Conservation (phyloP, 345 rosid species). For the Ricinus communis region DNA sequence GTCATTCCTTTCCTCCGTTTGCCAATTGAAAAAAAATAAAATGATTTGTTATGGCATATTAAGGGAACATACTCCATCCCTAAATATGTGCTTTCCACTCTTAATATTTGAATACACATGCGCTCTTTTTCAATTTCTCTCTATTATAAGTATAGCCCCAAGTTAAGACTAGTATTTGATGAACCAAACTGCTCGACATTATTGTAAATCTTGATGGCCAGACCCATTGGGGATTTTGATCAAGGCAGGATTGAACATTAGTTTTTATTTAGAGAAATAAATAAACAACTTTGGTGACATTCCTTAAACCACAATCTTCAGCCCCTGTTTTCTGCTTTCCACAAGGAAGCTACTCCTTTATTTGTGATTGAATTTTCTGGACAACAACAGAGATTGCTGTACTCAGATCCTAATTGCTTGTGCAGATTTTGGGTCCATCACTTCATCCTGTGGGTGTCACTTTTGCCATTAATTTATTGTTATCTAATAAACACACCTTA, state of each 20-base stretch:
- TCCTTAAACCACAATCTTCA: neutral
- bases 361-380: neutral
- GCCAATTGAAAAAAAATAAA: too few species aligned
- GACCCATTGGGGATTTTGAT: neutral
- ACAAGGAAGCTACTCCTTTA: neutral
- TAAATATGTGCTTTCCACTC: too few species aligned
- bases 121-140: too few species aligned
- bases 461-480: neutral
- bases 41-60: too few species aligned
- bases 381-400: neutral
- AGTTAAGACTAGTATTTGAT: too few species aligned
- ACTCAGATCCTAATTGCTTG: neutral
- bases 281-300: neutral
- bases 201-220: neutral
- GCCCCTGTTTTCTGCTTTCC: neutral
- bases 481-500: neutral
- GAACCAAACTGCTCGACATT: too few species aligned
- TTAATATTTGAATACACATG: too few species aligned
- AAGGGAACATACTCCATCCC: too few species aligned
- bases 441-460: neutral
- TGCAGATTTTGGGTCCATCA: conserved; percentile 2
- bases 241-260: too few species aligned
- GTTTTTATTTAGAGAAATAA: too few species aligned
- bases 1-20: too few species aligned
- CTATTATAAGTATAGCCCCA: too few species aligned